Base-by-base conservation (phyloP, 306 rosid genomes). In the Aeschynomene evenia region DNA sequence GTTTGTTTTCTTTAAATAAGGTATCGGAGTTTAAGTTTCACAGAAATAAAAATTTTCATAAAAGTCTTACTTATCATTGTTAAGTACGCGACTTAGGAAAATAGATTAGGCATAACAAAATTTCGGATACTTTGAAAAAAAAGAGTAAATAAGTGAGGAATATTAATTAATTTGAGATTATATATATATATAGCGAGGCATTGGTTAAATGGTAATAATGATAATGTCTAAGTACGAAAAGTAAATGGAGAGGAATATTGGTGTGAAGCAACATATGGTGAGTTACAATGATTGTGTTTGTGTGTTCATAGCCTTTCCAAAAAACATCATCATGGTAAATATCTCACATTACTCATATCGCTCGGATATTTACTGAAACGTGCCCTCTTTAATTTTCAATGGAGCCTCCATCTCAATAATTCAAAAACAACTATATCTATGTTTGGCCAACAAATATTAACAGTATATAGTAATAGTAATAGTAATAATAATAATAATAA, bases 241-340 rank as follows among this genome's bases (percentile, higher is more conserved):
- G 75, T 42, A 45, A 45, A 50, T 62, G 26, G 13, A 16, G 9
- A 54, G 50, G 74, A 68, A 75, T 75, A 76, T 71, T 72, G 77
- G 70, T 78, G 43, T 60, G 72, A 52, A 71, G 72, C 81, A 66
- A 57, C 76, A 39, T 63, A 56, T 70, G 80, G 60, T 55, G 67
- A 70, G 70, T 23, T 63, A 65, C 40, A 76, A 81, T 75, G 54
- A 75, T 81, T 50, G 57, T 81, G 85, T 67, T 66, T n/a, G n/a
- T n/a, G n/a, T n/a, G n/a, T n/a, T 54, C 31, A 22, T 3, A 55
- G 22, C 59, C 61, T 66, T 71, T 62, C 56, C 40, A 3, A 29
- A 42, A 50, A 75, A 39, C 67, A 76, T 71, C 56, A 72, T 80
- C 71, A 75, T 55, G 56, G 63, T 76, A 69, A 75, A 79, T 33